Evolutionary conservation across 352 stramenopile species (phyloP).

Genomic region (Phytophthora multivora): DNA sequence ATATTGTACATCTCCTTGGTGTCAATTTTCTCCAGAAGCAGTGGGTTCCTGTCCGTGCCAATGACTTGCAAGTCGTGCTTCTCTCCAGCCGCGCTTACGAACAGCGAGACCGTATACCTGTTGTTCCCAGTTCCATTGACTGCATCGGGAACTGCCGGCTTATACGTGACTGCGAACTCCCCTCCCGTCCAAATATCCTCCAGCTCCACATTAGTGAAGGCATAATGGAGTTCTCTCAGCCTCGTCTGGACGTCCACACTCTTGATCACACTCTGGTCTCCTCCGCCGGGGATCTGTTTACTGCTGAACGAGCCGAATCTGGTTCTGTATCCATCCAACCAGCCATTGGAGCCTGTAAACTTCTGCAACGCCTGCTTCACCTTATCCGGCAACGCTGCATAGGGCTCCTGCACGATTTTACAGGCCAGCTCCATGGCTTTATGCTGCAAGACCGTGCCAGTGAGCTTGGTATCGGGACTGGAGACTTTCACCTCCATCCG

Average conservation of each 20-base stretch:
- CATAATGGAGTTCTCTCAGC: constrained; percentile 82
- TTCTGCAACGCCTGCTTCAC: constrained; percentile 72
- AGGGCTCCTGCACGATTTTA: constrained; percentile 76
- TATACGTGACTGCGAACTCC: constrained; percentile 79
- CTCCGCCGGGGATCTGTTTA: constrained; percentile 52
- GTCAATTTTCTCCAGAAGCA: constrained; percentile 67
- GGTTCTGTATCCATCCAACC: constrained; percentile 85
- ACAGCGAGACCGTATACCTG: constrained; percentile 76
- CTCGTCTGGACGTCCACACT: constrained; percentile 85
- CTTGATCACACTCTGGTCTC: constrained; percentile 75
- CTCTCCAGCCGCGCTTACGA: constrained; percentile 78
- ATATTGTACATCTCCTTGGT: constrained; percentile 70
- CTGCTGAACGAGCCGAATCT: constrained; percentile 85
- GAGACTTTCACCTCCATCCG: constrained; percentile 86
- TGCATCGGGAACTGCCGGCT: constrained; percentile 30
- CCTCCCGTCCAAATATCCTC: constrained; percentile 82
- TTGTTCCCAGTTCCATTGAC: constrained; percentile 10
- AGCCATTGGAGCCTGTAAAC: constrained; percentile 86
- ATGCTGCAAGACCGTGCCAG: constrained; percentile 78
- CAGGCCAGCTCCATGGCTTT: constrained; percentile 85
- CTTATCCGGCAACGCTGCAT: constrained; percentile 71
- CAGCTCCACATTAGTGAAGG: constrained; percentile 57
- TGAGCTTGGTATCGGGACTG: constrained; percentile 79
- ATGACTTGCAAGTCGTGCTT: constrained; percentile 87
- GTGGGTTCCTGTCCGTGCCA: constrained; percentile 60